Evolutionary conservation across 805 yeast genomes (phyloP), one percentile per base, ranked within the genome.

Genomic region (Maudiozyma bulderi): DNA sequence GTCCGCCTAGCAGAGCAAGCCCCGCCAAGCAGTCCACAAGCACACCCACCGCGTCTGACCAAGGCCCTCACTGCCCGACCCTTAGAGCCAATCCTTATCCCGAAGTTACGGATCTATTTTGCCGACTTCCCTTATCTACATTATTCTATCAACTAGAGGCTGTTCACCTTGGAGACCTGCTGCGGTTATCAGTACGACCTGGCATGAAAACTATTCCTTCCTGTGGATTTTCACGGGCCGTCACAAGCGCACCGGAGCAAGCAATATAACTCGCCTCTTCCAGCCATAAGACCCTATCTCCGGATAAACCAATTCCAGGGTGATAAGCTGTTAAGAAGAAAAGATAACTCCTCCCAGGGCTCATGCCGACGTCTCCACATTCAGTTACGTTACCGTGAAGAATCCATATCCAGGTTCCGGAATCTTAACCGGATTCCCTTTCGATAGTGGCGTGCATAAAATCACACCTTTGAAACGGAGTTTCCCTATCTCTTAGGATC

Each of bases 161-260:
- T 66, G 71, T 68, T 68, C 67, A 66, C 71, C 72, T 68, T 64
- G 72, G 71, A 68, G 71, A 67, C 71, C 71, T 68, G 70, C 70
- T 68, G 71, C 71, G 72, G 71, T 61, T 67, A 66, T 66, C 66
- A 66, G 71, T 65, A 67, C 70, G 71, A 66, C 70, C 67, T 65
- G 68, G 68, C 67, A 62, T 61, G 70, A 66, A 65, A 61, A 61
- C 65, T 60, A 62, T 58, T 65, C 63, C 69, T 64, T 66, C 69
- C 67, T 58, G 68, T 57, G 69, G 70, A 66, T 66, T 66, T 66
- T 65, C 70, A 66, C 64, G 71, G 69, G 61, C 63, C 70, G 68
- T 67, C 67, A 61, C 59, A 58, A 58, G 69, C 68, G 69, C 69
- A 61, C 71, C 67, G 68, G 70, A 66, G 68, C 62, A 60, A 57